Percentiles rank a stretch among this genome's conserved stretches.
phyloP scores from a whole-genome alignment of 345 rosid genomes.

The Corchorus olitorius region DNA sequence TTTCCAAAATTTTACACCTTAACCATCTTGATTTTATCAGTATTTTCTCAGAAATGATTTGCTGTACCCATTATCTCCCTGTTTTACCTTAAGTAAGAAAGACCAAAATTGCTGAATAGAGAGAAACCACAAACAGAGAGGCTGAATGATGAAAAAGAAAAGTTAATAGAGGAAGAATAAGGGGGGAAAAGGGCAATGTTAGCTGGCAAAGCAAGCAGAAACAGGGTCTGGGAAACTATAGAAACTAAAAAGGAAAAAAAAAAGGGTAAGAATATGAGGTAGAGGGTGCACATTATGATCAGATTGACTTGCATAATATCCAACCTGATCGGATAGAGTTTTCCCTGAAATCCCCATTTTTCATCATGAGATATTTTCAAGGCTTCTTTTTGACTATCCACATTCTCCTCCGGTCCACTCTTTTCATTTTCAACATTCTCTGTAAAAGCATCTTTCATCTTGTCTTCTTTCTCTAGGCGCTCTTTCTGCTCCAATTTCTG shows the following conservation, averaged over 20 bases:
- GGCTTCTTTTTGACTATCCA: constrained; percentile 8
- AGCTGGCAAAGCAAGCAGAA: not conserved
- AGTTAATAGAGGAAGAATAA: not conserved
- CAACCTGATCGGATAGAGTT: constrained; percentile 46
- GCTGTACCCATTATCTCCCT: not conserved
- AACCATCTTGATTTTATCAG: not conserved
- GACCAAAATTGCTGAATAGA: not conserved
- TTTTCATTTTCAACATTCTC: constrained; percentile 35
- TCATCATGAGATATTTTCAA: constrained; percentile 19
- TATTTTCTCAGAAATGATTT: not conserved
- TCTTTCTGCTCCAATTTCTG: constrained; percentile 66
- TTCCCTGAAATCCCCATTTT: constrained; percentile 35
- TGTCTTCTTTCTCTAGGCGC: constrained; percentile 47
- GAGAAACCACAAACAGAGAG: not conserved
- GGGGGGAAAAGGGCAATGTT: not conserved
- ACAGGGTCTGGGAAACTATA: not conserved
- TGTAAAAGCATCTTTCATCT: constrained; percentile 44
- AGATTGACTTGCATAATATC: not conserved
- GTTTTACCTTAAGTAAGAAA: not conserved
- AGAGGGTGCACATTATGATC: not conserved
- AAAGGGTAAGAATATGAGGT: not conserved
- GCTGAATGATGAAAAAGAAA: not conserved
- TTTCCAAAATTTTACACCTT: too few relatives aligned
- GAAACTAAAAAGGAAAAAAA: not conserved
- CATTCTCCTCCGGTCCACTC: constrained; percentile 28